These are phyloP conservation scores for Rugonectria rugulosa DNA, from an alignment of 2,329 filamentous ascomycete species.

Conservation along the genomic window DNA sequence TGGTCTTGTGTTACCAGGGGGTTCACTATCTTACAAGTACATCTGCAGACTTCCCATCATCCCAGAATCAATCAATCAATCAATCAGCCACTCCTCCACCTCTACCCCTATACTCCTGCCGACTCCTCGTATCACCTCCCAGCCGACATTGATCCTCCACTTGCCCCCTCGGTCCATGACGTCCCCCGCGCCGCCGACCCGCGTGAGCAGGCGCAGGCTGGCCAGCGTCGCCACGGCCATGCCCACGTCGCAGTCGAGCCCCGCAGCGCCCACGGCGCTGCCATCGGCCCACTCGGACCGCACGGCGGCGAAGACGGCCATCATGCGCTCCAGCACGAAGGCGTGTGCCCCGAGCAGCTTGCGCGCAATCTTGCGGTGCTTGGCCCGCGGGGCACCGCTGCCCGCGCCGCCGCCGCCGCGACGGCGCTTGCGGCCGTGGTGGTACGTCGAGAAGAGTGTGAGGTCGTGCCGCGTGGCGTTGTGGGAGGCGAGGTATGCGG, in stretches of 20 bases:
- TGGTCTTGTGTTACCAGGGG: not conserved
- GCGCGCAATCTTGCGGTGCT: slow-evolving; percentile 76
- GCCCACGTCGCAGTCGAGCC: slow-evolving; percentile 63
- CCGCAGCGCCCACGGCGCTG: slow-evolving; percentile 38
- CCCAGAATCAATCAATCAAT: slow-evolving; percentile 56
- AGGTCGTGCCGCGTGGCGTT: slow-evolving; percentile 78
- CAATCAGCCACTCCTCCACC: slow-evolving; percentile 77
- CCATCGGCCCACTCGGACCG: slow-evolving; percentile 59
- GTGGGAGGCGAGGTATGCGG: slow-evolving; percentile 83
- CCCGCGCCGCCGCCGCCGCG: slow-evolving; percentile 54
- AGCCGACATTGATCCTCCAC: slow-evolving; percentile 81
- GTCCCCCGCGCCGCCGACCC: slow-evolving; percentile 69
- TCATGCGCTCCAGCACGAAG: slow-evolving; percentile 79
- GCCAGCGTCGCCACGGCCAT: slow-evolving; percentile 76
- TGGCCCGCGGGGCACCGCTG: slow-evolving; percentile 48
- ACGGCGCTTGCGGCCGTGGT: slow-evolving; percentile 59
- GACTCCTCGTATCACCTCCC: slow-evolving; percentile 76
- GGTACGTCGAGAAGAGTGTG: slow-evolving; percentile 77
- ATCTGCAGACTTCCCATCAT: not conserved
- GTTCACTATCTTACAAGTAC: not conserved
- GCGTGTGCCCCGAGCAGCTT: slow-evolving; percentile 79
- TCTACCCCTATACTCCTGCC: slow-evolving; percentile 80
- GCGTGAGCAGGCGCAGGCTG: slow-evolving; percentile 72
- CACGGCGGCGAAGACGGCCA: slow-evolving; percentile 78
- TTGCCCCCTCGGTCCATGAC: slow-evolving; percentile 72